Evolutionary conservation across 1,284 basidiomycete genomes (phyloP).

Genomic region (Amylostereum chailletii): DNA sequence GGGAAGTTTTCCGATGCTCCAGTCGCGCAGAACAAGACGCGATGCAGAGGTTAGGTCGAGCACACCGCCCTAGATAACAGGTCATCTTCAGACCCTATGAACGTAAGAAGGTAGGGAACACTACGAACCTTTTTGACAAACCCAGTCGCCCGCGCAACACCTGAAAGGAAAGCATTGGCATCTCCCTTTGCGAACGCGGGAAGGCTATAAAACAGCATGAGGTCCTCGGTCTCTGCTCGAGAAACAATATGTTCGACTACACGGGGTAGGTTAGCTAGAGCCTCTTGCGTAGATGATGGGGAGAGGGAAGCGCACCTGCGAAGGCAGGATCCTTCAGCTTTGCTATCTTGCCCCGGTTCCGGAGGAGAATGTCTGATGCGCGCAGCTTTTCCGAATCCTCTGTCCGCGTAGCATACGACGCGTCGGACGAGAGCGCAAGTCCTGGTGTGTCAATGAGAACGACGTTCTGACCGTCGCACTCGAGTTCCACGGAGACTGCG

Average conservation of each 20-base stretch:
- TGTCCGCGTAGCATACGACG: constrained; percentile 24
- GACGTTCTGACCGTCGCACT: constrained; percentile 37
- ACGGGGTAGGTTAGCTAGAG: constrained; percentile 4
- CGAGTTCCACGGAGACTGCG: constrained; percentile 53
- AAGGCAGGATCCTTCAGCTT: constrained; percentile 78
- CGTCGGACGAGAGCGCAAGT: constrained; percentile 46
- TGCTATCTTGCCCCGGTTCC: constrained; percentile 84
- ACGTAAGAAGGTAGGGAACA: background rate
- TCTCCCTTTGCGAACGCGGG: constrained; percentile 76
- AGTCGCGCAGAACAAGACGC: constrained; percentile 82
- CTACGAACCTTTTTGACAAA: constrained; percentile 71
- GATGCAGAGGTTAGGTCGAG: constrained; percentile 77
- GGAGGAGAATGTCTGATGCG: constrained; percentile 64
- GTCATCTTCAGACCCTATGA: constrained; percentile 1
- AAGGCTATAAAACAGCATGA: constrained; percentile 86
- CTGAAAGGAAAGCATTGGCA: constrained; percentile 70
- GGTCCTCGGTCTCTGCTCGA: constrained; percentile 69
- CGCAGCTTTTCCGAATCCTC: constrained; percentile 38
- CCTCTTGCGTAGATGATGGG: background rate
- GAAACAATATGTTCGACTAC: constrained; percentile 64
- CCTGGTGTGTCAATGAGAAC: constrained; percentile 82
- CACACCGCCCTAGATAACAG: constrained; percentile 51
- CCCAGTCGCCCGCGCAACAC: constrained; percentile 73
- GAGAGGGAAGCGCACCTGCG: constrained; percentile 43
- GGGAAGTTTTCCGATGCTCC: constrained; percentile 75